Base-by-base conservation (phyloP, 768 basidiomycete species). In the Postia placenta region DNA sequence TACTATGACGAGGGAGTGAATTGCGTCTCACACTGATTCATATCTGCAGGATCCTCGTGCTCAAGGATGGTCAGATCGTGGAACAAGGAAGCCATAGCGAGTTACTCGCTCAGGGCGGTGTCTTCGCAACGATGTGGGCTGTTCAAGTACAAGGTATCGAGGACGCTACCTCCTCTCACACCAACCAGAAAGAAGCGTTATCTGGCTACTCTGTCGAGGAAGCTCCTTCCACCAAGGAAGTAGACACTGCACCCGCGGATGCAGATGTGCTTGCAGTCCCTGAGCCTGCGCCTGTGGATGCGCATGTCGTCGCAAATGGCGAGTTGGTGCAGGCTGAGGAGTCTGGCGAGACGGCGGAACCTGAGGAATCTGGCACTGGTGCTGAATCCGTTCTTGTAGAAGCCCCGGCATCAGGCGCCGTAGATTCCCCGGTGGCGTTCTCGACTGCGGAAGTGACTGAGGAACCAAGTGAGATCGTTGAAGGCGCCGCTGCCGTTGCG, bases 51-150 rank as follows among this genome's bases (percentile, higher is more conserved):
- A 96, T 98, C 59, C 69, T 95, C 44, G 92, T 96, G 22, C 80
- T 98, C 51, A 87, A 88, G 57, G 87, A 96, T 60, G 94, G 95
- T 3, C 80, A 83, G 60, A 85, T 98, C 39, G 73, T 87, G 33
- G 95, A 97, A 65, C 78, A 79, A 51, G 92, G 92, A 7, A 78
- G 68, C 36, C 91, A 92, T 65, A 80, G 77, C 50, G 89, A 93
- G 52, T 73, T 96, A 26, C 67, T 93, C 40, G 79, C 80, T 25
- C 67, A 69, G 39, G 77, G 85, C 55, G 88, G 88, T 44, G 60
- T 80, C 33, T 93, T 92, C 58, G 85, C 88, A 11, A 73, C 78
- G 0, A 87, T 94, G 87, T 96, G 93, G 92, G 82, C 87, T 0
- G 81, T 90, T 61, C 88, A 94, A 60, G 72, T 86, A 25, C 80